Evolutionary conservation across 2,329 filamentous ascomycete species (phyloP).

Genomic region (Pseudopithomyces maydicus): DNA sequence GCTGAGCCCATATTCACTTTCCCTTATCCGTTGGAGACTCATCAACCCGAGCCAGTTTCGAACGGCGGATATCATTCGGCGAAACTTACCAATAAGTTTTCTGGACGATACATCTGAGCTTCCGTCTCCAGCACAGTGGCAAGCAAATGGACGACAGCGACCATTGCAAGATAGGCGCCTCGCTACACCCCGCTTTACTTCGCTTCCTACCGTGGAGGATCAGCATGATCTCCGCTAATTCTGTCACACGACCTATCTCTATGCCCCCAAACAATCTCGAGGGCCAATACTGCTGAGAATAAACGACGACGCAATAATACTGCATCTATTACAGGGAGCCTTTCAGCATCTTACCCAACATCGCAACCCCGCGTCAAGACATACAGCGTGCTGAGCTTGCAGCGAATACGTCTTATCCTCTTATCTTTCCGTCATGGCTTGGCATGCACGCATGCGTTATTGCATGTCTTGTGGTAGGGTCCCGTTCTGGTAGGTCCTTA

Average conservation of each 20-base stretch:
- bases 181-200: background rate
- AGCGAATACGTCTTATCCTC: slow-evolving; percentile 17
- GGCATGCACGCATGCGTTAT: slow-evolving; percentile 20
- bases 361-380: background rate
- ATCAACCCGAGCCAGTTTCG: background rate
- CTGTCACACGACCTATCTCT: no score
- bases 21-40: background rate
- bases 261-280: background rate
- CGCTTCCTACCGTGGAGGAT: slow-evolving; percentile 1
- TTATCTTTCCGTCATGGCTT: slow-evolving; percentile 23
- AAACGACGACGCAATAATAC: background rate
- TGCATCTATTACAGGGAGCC: background rate
- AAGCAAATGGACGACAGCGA: background rate
- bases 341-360: background rate
- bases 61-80: background rate
- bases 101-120: background rate
- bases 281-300: background rate
- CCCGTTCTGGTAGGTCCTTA: slow-evolving; percentile 25
- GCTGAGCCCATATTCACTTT: background rate
- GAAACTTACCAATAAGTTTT: background rate
- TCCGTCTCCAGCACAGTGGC: background rate
- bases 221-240: background rate
- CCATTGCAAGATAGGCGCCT: background rate
- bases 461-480: slow-evolving; percentile 5
- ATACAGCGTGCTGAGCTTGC: slow-evolving; percentile 7